Evolutionary conservation across 2,329 filamentous ascomycete species (phyloP).

Genomic region (Cercospora beticola): DNA sequence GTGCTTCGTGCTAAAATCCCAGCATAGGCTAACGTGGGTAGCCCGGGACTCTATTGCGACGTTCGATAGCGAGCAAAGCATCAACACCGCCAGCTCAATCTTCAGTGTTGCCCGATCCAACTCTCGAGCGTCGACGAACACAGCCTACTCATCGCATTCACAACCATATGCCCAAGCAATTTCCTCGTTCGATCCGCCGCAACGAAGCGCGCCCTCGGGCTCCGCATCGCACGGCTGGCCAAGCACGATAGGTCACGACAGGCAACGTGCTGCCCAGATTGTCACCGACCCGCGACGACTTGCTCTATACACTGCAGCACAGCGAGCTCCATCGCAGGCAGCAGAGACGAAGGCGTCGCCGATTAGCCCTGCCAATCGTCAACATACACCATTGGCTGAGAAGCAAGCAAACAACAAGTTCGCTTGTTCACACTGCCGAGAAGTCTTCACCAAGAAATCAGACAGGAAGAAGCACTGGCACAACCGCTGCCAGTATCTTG

Average conservation of each 20-base stretch:
- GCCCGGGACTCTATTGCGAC: slow-evolving; percentile 10
- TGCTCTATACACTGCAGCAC: neutral
- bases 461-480: slow-evolving; percentile 13
- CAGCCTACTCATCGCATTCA: slow-evolving; percentile 6
- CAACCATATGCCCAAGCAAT: neutral
- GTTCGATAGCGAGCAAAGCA: slow-evolving; percentile 13
- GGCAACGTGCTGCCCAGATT: neutral
- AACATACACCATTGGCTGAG: neutral
- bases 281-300: neutral
- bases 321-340: neutral
- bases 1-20: neutral
- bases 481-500: slow-evolving; percentile 3
- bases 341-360: neutral
- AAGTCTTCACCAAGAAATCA: slow-evolving; percentile 7
- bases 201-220: neutral
- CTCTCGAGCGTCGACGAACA: slow-evolving; percentile 9
- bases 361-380: neutral
- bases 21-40: neutral
- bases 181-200: neutral
- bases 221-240: neutral
- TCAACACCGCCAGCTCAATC: neutral
- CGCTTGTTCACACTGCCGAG: slow-evolving; percentile 11
- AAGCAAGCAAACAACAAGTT: slow-evolving; percentile 12
- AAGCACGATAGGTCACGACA: neutral
- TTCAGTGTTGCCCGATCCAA: slow-evolving; percentile 9